A percentile compares a stretch with the other conserved stretches of the same genome.
These are phyloP conservation scores for Dysphania ambrosioides DNA, from an alignment of 148 eudicot genomes.

Conservation along the genomic window DNA sequence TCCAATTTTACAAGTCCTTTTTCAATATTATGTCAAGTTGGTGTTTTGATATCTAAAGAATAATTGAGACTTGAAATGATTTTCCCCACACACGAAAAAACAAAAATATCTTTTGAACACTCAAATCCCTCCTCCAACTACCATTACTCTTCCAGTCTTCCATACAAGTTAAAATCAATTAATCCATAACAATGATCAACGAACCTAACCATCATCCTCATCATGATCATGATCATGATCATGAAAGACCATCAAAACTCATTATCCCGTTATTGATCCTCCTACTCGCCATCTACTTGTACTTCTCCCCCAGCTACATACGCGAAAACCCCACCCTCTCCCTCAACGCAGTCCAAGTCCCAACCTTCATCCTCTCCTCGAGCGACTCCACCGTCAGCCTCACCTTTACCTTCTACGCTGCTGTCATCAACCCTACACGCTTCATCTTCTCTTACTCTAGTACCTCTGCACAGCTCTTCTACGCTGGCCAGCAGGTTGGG, in stretches of 20 bases:
- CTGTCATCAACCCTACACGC: not conserved
- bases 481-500: not conserved
- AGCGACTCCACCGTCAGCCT: not conserved
- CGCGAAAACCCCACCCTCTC: not conserved
- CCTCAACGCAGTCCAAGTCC: not conserved
- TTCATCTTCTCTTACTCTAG: not conserved
- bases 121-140: too few species aligned
- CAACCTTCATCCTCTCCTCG: not conserved
- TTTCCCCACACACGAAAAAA: too few species aligned
- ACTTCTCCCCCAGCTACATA: not conserved
- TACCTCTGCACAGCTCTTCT: not conserved
- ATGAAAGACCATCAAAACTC: not conserved
- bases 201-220: not conserved
- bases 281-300: not conserved
- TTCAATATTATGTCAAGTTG: too few species aligned
- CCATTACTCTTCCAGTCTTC: too few species aligned
- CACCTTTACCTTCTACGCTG: not conserved
- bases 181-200: not conserved
- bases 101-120: too few species aligned
- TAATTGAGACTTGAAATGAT: too few species aligned
- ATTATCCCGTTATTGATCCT: not conserved
- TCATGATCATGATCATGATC: not conserved
- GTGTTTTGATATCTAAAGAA: too few species aligned
- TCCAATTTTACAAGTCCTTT: too few species aligned
- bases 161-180: too few species aligned